Evolutionary conservation across 1,139 yeast species (phyloP), one percentile per base, ranked within the genome.

Genomic region (Suhomyces yuchorum): DNA sequence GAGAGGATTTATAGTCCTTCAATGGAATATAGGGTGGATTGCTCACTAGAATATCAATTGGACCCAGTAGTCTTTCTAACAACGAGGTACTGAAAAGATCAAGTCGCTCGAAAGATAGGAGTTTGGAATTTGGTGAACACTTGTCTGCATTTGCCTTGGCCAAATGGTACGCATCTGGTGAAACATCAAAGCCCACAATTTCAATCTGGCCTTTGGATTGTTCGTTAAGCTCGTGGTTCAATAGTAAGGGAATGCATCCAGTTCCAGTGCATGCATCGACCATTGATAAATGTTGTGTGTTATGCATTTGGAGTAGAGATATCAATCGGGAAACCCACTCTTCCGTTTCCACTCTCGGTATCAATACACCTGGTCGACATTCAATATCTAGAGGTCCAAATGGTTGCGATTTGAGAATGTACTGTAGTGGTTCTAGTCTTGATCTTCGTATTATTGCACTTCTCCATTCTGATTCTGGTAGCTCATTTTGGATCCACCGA

Each of bases 261-360:
- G 95, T 74, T 0, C 99, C 99, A 0, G 97, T 83, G 58, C 98
- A 92, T 20, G 89, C 76, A 33, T 34, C 43, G 11, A 37, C 51
- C n/a, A 51, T 37, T 4, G 26, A 19, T 37, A 46, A 43, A 26
- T 43, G 67, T n/a, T 11, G 12, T 3, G 34, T n/a, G 34, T 15
- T 7, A 11, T 2, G 8, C 4, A n/a, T 30, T 12, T 30, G 34
- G 7, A 30, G 34, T 2, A 30, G 11, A 14, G 34, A 30, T 30
- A 15, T 9, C 26, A 88, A 60, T 48, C 73, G 73, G 28, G 68
- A 33, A 7, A 80, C 73, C 98, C 98, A 92, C 58, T 90, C 97
- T 61, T 93, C 98, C 0, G 99, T 93, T 61, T 93, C 99, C 87
- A 96, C 85, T 43, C 99, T 68, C 0, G 99, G 99, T 38, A 93